Base-by-base conservation (phyloP, 2,329 filamentous ascomycete species). In the Fusarium sp. region DNA sequence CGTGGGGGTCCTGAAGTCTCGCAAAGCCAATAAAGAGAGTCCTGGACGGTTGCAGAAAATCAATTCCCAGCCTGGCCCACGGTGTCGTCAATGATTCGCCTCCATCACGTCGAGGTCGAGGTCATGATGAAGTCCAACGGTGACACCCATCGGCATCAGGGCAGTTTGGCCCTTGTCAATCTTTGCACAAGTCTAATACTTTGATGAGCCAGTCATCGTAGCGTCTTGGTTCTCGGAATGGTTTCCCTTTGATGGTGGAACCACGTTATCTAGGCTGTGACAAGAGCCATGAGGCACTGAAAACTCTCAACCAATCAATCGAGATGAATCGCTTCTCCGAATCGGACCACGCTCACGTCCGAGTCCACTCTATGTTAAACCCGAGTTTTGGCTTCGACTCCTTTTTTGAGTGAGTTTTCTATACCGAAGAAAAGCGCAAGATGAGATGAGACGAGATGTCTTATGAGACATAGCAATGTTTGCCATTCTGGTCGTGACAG, bases 71-170 rank as follows among this genome's bases (percentile, higher is more conserved):
- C 26, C 21, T 39, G 44, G 63, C 14, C 21, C 43, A 41, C 26
- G 19, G 23, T 69, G 61, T 69, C 62, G 57, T 72, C 61, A 72
- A 66, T 55, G 28, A 45, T 69, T 69, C 57, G 57, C 65, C 69
- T 42, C 60, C 68, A 45, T 25, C 39, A 58, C 34, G 55, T 65
- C 52, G 30, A 58, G 67, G 44, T 55, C 58, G 21, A 54, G 67
- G 48, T 54, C 58, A 70, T 49, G 45, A 46, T 67, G 23, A 46
- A 13, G 10, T 42, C 18, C 3, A 18, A 39, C n/a, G 30, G 48
- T 11, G 51, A 30, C 28, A 37, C 23, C 34, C 56, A 62, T 54
- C 48, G 41, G 58, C 30, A 59, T 21, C 44, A 59, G 54, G 54
- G 55, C 25, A 60, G 19, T 23, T 25, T 25, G 13, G 44, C 48